Base-by-base conservation (phyloP, 257 asterid species). In the Solanum virginianum region DNA sequence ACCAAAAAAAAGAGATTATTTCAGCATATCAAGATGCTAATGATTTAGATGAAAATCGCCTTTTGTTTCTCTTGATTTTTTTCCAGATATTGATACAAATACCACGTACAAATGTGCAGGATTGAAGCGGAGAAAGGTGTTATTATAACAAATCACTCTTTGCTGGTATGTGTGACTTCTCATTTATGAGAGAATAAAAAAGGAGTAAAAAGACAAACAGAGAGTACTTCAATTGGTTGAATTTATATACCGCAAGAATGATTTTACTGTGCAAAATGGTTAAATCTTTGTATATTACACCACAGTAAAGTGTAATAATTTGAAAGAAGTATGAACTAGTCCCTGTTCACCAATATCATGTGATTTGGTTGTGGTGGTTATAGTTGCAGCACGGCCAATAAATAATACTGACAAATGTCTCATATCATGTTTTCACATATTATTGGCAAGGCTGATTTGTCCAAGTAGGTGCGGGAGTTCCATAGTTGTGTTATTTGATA, bases 101-200 rank as follows among this genome's bases (percentile, higher is more conserved):
- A 80, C 86, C 59, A 70, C 51, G 80, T 86, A 85, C 85, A 68
- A 74, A 54, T 90, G 87, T 83, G 86, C 98, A 96, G 98, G 99
- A 93, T 91, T 82, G 99, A 96, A 91, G 91, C 98, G 84, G 99
- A 96, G 91, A 96, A 95, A 92, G 99, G 99, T 84, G 86, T 95
- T 90, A 90, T 95, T 89, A 89, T 96, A 89, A 94, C 98, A 41
- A 94, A 91, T 89, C 98, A 95, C 90, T 96, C 99, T 79, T 88
- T 96, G 71, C 87, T 92, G 89, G 99, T 96, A 94, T 86, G 97
- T 87, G 56, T 14, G 53, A 39, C 70, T 83, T 87, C 80, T 75
- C 82, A 65, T 86, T 59, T 87, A 81, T 66, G 87, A 77, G 80
- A 81, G 89, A 53, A 20, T 81, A 68, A 43, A 45, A 45, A 9